Evolutionary conservation across 371 early-diverging fungal species (phyloP), one percentile per base, ranked within the genome.

Genomic region (Capniomyces stellatus): DNA sequence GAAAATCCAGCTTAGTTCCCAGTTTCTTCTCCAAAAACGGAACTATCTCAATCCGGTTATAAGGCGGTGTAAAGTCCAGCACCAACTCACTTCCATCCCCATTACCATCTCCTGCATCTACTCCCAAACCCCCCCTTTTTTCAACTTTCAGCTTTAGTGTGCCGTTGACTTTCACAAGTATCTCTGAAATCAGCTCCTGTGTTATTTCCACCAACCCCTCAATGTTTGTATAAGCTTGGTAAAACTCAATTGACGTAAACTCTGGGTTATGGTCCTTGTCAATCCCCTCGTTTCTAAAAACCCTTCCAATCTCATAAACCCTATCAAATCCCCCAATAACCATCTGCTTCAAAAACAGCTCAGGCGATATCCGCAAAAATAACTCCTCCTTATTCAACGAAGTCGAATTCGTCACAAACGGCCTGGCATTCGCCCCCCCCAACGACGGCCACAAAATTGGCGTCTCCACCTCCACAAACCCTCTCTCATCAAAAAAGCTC

Each of bases 201-300:
- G 97, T 89, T 58, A 88, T 78, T 1, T 66, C 57, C 69, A 93
- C 83, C 43, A 92, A 58, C 41, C 78, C 76, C 13, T 89, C 83
- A 24, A 92, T 70, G 53, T 85, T 81, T 4, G 89, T 81, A 62
- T 91, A 98, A 0, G 99, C 92, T 77, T 85, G 77, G 70, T 98
- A 98, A 58, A 93, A 89, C 64, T 98, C 99, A 61, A 88, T 88
- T 0, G 92, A 88, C 2, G 98, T 94, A 67, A 98, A 98, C 66
- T 98, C 99, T 19, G 99, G 99, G 59, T 95, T 97, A 58, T 98
- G 99, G 31, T 89, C 87, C 12, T 84, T 76, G 71, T 98, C 99
- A 35, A 98, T 84, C 3, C 94, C 94, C 70, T 98, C 99, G 62
- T 98, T 98, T 52, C 99, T 81, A 64, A 97, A 98, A 64, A 89